Conservation (phyloP, 345 rosid species). For the Capsella bursapastoris region DNA sequence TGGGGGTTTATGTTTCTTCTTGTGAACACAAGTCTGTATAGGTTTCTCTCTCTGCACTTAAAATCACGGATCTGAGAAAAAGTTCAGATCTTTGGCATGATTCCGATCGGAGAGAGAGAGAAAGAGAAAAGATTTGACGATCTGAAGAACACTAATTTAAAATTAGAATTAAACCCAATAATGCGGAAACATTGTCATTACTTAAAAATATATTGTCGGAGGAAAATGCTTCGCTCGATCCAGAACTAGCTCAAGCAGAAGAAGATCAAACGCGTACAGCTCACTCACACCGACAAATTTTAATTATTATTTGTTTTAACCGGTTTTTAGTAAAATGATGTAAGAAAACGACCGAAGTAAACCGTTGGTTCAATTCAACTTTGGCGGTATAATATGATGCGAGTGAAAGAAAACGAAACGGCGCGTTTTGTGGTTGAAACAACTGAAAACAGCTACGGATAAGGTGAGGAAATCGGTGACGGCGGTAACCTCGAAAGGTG, state of each 20-base stretch:
- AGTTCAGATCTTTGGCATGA: conserved; percentile 39
- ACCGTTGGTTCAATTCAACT: not conserved
- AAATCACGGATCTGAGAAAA: conserved; percentile 36
- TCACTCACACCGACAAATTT: conserved; percentile 43
- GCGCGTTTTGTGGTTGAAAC: not conserved
- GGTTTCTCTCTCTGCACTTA: conserved; percentile 24
- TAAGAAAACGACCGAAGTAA: not conserved
- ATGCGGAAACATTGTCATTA: conserved; percentile 43
- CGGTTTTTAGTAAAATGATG: not conserved
- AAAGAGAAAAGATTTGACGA: conserved; percentile 36
- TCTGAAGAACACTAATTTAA: conserved; percentile 46
- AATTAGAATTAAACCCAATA: conserved; percentile 36
- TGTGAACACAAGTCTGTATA: not conserved
- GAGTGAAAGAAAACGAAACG: conserved; percentile 7
- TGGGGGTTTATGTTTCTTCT: not conserved
- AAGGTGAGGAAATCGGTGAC: conserved; percentile 1
- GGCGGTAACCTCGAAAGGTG: conserved; percentile 39
- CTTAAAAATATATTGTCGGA: conserved; percentile 34
- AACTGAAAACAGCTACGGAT: not conserved
- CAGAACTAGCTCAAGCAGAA: conserved; percentile 4
- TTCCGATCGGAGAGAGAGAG: conserved; percentile 31
- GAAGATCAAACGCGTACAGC: conserved; percentile 44
- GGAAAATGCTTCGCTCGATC: conserved; percentile 40
- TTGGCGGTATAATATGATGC: conserved; percentile 1
- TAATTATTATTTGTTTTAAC: not conserved